Base-by-base conservation (phyloP, 208 protist species). In the Leishmania tropica region DNA sequence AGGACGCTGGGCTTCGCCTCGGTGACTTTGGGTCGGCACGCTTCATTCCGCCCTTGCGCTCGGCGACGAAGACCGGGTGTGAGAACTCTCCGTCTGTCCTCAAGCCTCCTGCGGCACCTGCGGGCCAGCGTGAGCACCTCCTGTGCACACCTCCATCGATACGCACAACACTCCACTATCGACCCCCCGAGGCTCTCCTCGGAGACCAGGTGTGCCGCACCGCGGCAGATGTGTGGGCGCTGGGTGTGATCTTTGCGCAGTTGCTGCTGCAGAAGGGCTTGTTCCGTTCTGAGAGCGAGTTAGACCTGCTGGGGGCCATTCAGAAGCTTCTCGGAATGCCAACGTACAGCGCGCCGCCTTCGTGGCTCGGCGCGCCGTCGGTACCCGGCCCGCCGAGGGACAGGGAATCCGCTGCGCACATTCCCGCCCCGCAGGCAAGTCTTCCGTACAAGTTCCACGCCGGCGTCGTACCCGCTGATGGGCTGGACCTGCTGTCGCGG, bases 1-100 rank as follows among this genome's bases (percentile, higher is more conserved):
- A 77, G 24, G 81, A 90, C 28, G 95, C 93, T 42, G 85, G 83
- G n/a, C 72, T 98, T 64, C 92, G 94, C 15, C 84, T 98, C 21
- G 87, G 89, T 28, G 96, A 98, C 83, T 98, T 98, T 87, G 96
- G 96, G 62, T 95, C 91, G 48, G 91, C 94, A 3, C 87, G 96
- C 28, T 88, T 97, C 24, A 70, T 90, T 42, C 86, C 83, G 4
- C 70, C 80, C 37, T 65, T 37, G 48, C 54, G 47, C 28, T 51
- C 56, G 54, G 45, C 15, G 19, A 31, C 75, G 6, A 64, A 42
- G 75, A 47, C 56, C 35, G 31, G 31, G 45, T 31, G 21, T 47
- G 42, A 51, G 28, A 74, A 35, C 70, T 74, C 70, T 37, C 45
- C 2, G 10, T 51, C 70, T 47, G 2, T 74, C 10, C 21, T 21